These are phyloP conservation scores for Starmerella floris DNA, from an alignment of 805 yeast genomes.

Conservation along the genomic window DNA sequence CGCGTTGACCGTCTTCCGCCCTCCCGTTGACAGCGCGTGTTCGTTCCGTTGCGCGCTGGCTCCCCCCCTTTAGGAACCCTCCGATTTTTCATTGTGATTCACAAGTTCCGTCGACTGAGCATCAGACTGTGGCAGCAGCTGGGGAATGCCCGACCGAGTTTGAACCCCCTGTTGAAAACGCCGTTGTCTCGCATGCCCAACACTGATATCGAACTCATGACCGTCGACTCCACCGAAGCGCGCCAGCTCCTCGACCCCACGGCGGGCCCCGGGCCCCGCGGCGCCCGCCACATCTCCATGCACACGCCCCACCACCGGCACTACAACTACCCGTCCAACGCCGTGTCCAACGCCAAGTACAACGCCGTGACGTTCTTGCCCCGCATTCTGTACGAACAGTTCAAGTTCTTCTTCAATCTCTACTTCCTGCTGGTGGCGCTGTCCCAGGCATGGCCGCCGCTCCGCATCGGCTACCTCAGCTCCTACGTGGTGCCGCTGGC, in stretches of 20 bases:
- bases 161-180: neutral
- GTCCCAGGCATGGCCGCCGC: slow-evolving; percentile 78
- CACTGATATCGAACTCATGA: slow-evolving; percentile 7
- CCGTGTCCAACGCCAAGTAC: slow-evolving; percentile 88
- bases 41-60: too few relatives aligned
- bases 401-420: slow-evolving; percentile 88
- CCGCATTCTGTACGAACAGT: slow-evolving; percentile 80
- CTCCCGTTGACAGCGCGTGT: too few relatives aligned
- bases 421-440: slow-evolving; percentile 87
- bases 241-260: neutral
- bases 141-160: slow-evolving; percentile 13
- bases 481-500: slow-evolving; percentile 90
- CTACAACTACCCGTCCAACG: slow-evolving; percentile 43
- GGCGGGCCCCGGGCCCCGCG: neutral
- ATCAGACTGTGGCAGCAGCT: slow-evolving; percentile 15
- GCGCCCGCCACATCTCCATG: slow-evolving; percentile 7
- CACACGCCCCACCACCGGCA: slow-evolving; percentile 13
- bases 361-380: slow-evolving; percentile 81
- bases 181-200: slow-evolving; percentile 8
- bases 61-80: too few relatives aligned
- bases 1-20: too few relatives aligned
- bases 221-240: neutral
- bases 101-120: slow-evolving; percentile 8
- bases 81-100: slow-evolving; percentile 6
- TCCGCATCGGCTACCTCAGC: slow-evolving; percentile 84